phyloP scores from a whole-genome alignment of 202 grass and related monocot species.

The Carex sylvatica region DNA sequence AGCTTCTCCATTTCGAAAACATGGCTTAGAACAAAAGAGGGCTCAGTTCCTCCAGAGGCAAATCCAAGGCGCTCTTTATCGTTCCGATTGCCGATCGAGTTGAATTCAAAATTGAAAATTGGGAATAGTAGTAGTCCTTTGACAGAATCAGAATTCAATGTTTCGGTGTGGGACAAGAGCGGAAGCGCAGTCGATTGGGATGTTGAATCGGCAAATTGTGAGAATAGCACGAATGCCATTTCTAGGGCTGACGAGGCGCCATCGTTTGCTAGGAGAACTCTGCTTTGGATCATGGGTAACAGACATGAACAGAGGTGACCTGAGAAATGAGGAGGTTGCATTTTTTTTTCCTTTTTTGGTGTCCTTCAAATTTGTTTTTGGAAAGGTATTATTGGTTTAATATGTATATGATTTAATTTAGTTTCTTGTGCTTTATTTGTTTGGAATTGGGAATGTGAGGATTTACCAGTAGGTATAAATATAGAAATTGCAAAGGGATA shows the following conservation, averaged over 20 bases:
- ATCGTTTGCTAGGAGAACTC: conserved; percentile 70
- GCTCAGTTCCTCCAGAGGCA: not conserved
- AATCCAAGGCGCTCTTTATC: conserved; percentile 45
- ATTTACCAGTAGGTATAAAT: conserved; percentile 7
- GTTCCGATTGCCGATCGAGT: conserved; percentile 43
- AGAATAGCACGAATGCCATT: conserved; percentile 9
- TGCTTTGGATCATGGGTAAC: conserved; percentile 72
- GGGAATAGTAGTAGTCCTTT: conserved; percentile 51
- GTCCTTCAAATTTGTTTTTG: conserved; percentile 9
- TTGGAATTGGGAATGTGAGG: not conserved
- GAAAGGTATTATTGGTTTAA: conserved; percentile 10
- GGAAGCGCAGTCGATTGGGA: conserved; percentile 60
- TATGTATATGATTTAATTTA: conserved; percentile 13
- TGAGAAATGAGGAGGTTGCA: not conserved
- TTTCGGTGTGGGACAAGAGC: conserved; percentile 68
- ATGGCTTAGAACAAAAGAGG: conserved; percentile 34
- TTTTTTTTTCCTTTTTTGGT: not conserved
- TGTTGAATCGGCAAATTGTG: conserved; percentile 39
- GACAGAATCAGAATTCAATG: conserved; percentile 77
- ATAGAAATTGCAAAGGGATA: conserved; percentile 3
- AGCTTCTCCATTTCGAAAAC: conserved; percentile 54
- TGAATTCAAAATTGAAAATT: conserved; percentile 39
- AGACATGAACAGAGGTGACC: conserved; percentile 21
- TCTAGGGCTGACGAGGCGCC: conserved; percentile 66
- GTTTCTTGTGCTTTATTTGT: conserved; percentile 17